Conservation (phyloP, 2,329 filamentous ascomycete species). For the Pseudopithomyces maydicus region DNA sequence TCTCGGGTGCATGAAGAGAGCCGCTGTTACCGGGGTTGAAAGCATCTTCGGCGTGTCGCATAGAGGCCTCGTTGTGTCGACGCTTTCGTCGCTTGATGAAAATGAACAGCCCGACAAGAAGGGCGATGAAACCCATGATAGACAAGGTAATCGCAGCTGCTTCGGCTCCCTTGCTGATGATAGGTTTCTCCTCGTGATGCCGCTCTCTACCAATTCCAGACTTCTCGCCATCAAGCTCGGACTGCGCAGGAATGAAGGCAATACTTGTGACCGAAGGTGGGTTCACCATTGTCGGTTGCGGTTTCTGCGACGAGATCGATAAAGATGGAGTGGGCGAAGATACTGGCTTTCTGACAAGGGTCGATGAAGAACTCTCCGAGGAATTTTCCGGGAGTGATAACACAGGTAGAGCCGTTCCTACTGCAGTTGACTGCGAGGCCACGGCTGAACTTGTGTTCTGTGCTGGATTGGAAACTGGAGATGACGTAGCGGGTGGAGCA, state of each 20-base stretch:
- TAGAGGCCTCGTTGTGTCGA: slow-evolving; percentile 15
- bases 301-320: background rate
- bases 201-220: slow-evolving; percentile 1
- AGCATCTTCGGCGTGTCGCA: slow-evolving; percentile 29
- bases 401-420: background rate
- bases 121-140: slow-evolving; percentile 34
- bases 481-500: background rate
- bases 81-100: slow-evolving; percentile 33
- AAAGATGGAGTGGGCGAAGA: background rate
- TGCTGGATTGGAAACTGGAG: background rate
- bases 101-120: slow-evolving; percentile 26
- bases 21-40: slow-evolving; percentile 32
- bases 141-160: slow-evolving; percentile 37
- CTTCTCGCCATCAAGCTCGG: slow-evolving; percentile 4
- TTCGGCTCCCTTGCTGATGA: slow-evolving; percentile 35
- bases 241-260: slow-evolving; percentile 1
- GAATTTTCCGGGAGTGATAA: background rate
- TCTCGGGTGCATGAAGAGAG: slow-evolving; percentile 26
- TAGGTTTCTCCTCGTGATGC: slow-evolving; percentile 3
- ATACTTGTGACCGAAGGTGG: background rate
- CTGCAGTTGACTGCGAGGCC: background rate
- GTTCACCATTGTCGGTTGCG: background rate
- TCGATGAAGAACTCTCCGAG: background rate
- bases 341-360: background rate
- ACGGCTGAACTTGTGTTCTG: background rate